A percentile compares a stretch with the other conserved stretches of the same genome.
Evolutionary conservation across 495 filamentous ascomycete genomes (phyloP).

Genomic region (Hyaloscypha finlandica): DNA sequence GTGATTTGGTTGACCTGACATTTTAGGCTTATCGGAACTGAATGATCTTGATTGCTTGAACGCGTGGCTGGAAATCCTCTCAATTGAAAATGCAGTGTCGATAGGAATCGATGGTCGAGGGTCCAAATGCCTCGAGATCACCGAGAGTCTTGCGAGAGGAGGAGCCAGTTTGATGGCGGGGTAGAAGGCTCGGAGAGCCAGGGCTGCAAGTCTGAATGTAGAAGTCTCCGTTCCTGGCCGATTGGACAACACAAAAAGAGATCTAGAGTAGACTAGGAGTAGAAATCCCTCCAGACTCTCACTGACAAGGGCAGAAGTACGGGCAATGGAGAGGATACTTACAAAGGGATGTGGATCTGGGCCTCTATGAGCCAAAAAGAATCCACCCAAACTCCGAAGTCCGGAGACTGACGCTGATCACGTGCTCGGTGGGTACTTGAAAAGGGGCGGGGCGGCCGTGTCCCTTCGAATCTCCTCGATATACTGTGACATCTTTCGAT

Average conservation of each 20-base stretch:
- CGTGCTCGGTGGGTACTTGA: neutral
- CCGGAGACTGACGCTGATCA: neutral
- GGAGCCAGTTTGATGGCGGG: conserved; percentile 52
- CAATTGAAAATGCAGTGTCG: conserved; percentile 66
- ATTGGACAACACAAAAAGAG: conserved; percentile 18
- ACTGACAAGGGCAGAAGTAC: neutral
- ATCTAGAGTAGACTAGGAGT: neutral
- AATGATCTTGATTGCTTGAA: conserved; percentile 27
- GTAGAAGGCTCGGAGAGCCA: conserved; percentile 34
- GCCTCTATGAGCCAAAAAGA: neutral
- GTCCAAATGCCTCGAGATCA: conserved; percentile 82
- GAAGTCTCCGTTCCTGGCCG: conserved; percentile 17
- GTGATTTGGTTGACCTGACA: conserved; percentile 81
- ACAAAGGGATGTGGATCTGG: neutral
- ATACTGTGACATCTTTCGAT: too few species aligned
- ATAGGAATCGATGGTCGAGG: conserved; percentile 60
- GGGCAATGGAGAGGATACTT: neutral
- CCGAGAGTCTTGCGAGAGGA: conserved; percentile 68
- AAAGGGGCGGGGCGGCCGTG: too few species aligned
- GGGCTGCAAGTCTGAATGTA: conserved; percentile 36
- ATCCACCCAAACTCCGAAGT: neutral
- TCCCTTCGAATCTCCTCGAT: too few species aligned
- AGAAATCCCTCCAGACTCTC: neutral
- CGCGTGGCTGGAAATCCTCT: conserved; percentile 38
- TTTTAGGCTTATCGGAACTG: conserved; percentile 44